Evolutionary conservation across 2,329 filamentous ascomycete species (phyloP).

Genomic region (Scedosporium aurantiacum): DNA sequence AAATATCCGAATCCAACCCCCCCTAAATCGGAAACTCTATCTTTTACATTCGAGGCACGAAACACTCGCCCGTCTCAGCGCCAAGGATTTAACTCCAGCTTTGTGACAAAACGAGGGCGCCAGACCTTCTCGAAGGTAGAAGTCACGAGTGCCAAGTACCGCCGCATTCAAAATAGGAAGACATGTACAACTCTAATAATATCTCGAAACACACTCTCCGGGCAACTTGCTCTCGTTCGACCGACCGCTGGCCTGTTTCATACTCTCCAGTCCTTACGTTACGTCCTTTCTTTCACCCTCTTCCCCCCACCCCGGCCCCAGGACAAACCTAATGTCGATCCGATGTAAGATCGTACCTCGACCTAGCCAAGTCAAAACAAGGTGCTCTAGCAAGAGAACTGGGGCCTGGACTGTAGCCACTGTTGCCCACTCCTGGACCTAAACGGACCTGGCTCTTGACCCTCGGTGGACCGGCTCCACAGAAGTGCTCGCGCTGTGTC

Average conservation of each 20-base stretch:
- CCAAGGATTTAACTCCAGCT: not conserved
- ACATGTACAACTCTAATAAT: not conserved
- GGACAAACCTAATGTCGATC: not conserved
- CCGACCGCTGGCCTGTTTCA: not conserved
- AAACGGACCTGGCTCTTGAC: not conserved
- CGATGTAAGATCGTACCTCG: conserved; percentile 1
- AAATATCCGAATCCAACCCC: not conserved
- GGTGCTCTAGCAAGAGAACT: not conserved
- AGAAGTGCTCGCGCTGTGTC: not conserved
- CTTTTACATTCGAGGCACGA: not conserved
- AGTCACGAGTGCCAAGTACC: not conserved
- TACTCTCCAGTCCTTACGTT: not conserved
- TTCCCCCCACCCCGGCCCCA: not conserved
- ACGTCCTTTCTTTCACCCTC: not conserved
- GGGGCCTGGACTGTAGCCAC: not conserved
- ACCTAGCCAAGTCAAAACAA: conserved; percentile 2
- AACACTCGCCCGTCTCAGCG: not conserved
- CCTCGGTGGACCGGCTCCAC: not conserved
- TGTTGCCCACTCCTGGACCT: not conserved
- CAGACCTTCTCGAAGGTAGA: not conserved
- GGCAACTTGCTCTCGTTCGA: not conserved
- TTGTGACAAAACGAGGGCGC: not conserved
- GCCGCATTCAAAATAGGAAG: not conserved
- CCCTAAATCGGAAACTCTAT: not conserved
- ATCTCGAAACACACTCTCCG: not conserved